Conservation (phyloP, 1,284 basidiomycete genomes). For the Ceratobasidium sp. region DNA sequence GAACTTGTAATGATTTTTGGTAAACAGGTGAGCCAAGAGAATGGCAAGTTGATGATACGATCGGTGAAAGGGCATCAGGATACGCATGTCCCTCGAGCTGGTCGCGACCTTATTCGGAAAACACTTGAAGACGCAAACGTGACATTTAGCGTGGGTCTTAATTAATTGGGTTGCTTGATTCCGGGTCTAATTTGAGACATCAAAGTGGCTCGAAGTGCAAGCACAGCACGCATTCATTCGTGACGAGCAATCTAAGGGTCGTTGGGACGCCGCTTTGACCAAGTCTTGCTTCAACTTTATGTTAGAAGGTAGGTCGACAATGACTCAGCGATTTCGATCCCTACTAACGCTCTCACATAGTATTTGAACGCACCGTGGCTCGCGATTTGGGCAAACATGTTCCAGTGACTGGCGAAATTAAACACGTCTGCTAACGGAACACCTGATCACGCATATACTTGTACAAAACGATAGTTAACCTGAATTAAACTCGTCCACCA, state of each 20-base stretch:
- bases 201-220: conserved; percentile 87
- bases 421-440: conserved; percentile 75
- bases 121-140: conserved; percentile 80
- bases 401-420: conserved; percentile 56
- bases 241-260: conserved; percentile 86
- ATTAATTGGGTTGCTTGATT: conserved; percentile 41
- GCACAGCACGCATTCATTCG: conserved; percentile 94
- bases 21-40: conserved; percentile 67
- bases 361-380: conserved; percentile 86
- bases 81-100: conserved; percentile 86
- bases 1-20: conserved; percentile 94
- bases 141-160: conserved; percentile 64
- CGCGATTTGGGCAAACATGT: conserved; percentile 77
- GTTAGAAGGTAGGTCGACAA: conserved; percentile 63
- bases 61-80: conserved; percentile 57
- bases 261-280: conserved; percentile 91
- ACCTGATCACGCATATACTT: too few relatives aligned
- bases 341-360: conserved; percentile 42
- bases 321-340: too few relatives aligned
- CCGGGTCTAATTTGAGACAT: background rate
- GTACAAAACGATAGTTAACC: too few relatives aligned
- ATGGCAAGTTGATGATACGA: background rate
- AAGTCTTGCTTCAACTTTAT: conserved; percentile 81
- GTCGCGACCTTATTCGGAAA: conserved; percentile 81
- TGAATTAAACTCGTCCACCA: background rate